A percentile compares a stretch with the other conserved stretches of the same genome.
phyloP scores from a whole-genome alignment of 1,139 yeast genomes.

The Hemisphaericaspora xylofermentans region DNA sequence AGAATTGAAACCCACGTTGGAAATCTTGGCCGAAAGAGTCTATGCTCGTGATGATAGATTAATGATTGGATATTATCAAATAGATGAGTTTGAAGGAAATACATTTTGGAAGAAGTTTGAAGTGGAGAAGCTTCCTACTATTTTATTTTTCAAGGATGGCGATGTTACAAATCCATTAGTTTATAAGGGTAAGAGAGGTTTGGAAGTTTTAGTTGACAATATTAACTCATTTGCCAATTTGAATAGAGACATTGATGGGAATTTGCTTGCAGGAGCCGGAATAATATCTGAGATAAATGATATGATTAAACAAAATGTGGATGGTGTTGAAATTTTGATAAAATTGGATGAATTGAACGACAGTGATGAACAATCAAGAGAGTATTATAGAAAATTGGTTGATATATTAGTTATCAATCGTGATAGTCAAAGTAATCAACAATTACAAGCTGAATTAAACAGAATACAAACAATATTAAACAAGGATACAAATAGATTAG shows the following conservation, averaged over 20 bases:
- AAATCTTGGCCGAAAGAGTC: slow-evolving; percentile 30
- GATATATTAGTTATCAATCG: background rate
- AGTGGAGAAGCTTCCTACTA: slow-evolving; percentile 52
- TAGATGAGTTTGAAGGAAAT: slow-evolving; percentile 45
- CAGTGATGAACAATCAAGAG: slow-evolving; percentile 5
- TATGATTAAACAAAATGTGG: slow-evolving; percentile 9
- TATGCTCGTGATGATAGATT: slow-evolving; percentile 29
- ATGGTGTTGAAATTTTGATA: slow-evolving; percentile 14
- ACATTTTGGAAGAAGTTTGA: slow-evolving; percentile 43
- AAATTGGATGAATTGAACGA: slow-evolving; percentile 15
- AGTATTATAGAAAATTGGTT: slow-evolving; percentile 34
- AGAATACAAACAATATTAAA: slow-evolving; percentile 51
- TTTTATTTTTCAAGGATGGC: slow-evolving; percentile 47
- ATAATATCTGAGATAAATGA: slow-evolving; percentile 34
- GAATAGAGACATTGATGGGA: slow-evolving; percentile 52
- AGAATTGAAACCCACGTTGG: slow-evolving; percentile 29
- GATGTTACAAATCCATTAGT: slow-evolving; percentile 40
- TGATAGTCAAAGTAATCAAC: background rate
- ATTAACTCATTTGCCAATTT: slow-evolving; percentile 54
- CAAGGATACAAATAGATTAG: slow-evolving; percentile 34
- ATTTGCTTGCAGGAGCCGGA: slow-evolving; percentile 55
- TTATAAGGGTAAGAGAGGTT: slow-evolving; percentile 42
- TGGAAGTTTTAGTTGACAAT: slow-evolving; percentile 45
- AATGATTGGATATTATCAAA: slow-evolving; percentile 19
- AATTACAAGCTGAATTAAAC: slow-evolving; percentile 36